These are phyloP conservation scores for Mycena rebaudengoi DNA, from an alignment of 768 basidiomycete species.

Conservation along the genomic window DNA sequence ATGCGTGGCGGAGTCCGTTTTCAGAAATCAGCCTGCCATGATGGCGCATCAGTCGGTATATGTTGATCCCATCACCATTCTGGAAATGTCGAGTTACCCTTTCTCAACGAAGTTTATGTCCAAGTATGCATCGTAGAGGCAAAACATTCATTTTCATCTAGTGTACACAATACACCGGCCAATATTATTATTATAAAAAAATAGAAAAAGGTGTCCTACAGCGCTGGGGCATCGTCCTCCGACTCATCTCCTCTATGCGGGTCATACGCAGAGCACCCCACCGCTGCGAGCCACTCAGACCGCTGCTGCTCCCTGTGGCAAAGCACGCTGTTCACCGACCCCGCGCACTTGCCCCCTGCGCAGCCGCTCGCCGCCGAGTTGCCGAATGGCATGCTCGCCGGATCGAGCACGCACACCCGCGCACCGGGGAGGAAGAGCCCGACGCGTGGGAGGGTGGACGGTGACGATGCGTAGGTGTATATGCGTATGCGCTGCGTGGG, in stretches of 20 bases:
- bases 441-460: slow-evolving; percentile 52
- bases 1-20: too few species aligned
- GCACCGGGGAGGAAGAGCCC: slow-evolving; percentile 29
- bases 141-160: too few species aligned
- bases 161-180: too few species aligned
- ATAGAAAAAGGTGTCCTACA: too few species aligned
- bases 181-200: too few species aligned
- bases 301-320: slow-evolving; percentile 54
- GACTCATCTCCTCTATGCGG: slow-evolving; percentile 22
- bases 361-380: slow-evolving; percentile 30
- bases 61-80: too few species aligned
- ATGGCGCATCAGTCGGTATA: too few species aligned
- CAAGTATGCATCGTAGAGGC: too few species aligned
- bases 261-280: slow-evolving; percentile 58
- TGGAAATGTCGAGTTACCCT: too few species aligned
- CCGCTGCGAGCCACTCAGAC: slow-evolving; percentile 53
- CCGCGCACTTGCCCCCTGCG: slow-evolving; percentile 50
- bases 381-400: slow-evolving; percentile 42
- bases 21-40: too few species aligned
- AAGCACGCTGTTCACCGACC: slow-evolving; percentile 44
- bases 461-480: slow-evolving; percentile 57
- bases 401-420: slow-evolving; percentile 41
- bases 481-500: slow-evolving; percentile 62
- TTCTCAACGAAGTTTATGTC: too few species aligned
- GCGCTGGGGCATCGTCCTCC: too few species aligned